Conservation (phyloP, 176 grass and related monocot genomes). For the Metroxylon sagu region DNA sequence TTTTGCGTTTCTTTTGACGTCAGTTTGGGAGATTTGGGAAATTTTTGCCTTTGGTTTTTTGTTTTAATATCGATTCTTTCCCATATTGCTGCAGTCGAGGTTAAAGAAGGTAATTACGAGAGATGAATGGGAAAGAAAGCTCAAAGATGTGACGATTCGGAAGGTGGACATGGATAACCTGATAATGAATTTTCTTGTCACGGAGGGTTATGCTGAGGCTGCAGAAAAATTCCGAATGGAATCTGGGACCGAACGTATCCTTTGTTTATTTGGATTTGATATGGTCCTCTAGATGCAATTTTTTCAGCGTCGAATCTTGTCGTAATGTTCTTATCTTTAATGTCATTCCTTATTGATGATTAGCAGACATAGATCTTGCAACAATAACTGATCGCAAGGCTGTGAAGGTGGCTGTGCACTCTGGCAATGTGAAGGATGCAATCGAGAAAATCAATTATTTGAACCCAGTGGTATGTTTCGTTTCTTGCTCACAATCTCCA, state of each 20-base stretch:
- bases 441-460: slow-evolving; percentile 97
- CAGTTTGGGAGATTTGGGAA: no score
- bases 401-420: slow-evolving; percentile 79
- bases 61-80: no score
- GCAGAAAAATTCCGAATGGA: slow-evolving; percentile 92
- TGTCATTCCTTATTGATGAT: slow-evolving; percentile 23
- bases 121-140: slow-evolving; percentile 93
- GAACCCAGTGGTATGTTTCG: slow-evolving; percentile 59
- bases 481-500: no score
- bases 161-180: slow-evolving; percentile 93
- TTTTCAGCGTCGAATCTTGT: background rate
- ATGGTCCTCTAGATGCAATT: background rate
- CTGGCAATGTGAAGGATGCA: slow-evolving; percentile 91
- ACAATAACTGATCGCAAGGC: slow-evolving; percentile 93
- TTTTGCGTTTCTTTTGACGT: no score
- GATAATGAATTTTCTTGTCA: slow-evolving; percentile 93
- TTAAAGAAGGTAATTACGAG: slow-evolving; percentile 83
- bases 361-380: slow-evolving; percentile 86
- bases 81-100: slow-evolving; percentile 16
- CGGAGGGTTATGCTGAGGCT: slow-evolving; percentile 83
- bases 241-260: slow-evolving; percentile 84
- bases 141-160: slow-evolving; percentile 84
- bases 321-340: background rate
- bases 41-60: no score
- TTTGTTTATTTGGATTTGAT: slow-evolving; percentile 7